Evolutionary conservation across 305 asterid genomes (phyloP), one percentile per base, ranked within the genome.

Genomic region (Lippia alba): DNA sequence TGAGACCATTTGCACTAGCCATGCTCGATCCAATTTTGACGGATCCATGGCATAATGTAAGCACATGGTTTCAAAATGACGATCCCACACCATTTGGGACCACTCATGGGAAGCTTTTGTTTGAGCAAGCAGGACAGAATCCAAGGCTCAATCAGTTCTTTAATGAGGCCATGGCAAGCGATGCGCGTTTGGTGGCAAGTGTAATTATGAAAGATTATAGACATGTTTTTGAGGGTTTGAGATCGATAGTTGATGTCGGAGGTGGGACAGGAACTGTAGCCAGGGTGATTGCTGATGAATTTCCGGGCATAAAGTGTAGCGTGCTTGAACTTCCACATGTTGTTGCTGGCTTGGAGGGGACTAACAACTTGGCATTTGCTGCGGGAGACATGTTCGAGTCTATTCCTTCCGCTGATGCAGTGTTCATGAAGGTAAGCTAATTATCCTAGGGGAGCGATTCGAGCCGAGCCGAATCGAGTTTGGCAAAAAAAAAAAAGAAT

Each of bases 251-350:
- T 19, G 81, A 79, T 40, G 81, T 76, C 32, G 84, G 67, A 4
- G 84, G 84, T 17, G 80, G 84, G 12, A 79, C 66, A 2, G 84
- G 81, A 16, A 71, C 59, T 14, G 61, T 67, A 61, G 76, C 78
- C 9, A 71, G 51, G 16, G 36, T 46, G 3, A 67, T 76, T 39
- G 75, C 75, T 34, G 45, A 72, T 1, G 75, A 30, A 0, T 76
- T 62, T 34, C 76, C 75, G 0, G 30, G 32, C 34, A 12, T 79
- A 20, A 64, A 67, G n/a, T 79, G 83, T 54, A 55, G 16, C 33
- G 73, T 71, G 2, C 67, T 75, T 62, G 80, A 78, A 4, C 76
- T 74, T 19, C 79, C 76, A 3, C 55, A 67, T 17, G 77, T 72
- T 2, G 32, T 67, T 54, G 53, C 30, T 12, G 67, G 65, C 55